Conservation (phyloP, 2,329 filamentous ascomycete species). For the Microdochium bolleyi region DNA sequence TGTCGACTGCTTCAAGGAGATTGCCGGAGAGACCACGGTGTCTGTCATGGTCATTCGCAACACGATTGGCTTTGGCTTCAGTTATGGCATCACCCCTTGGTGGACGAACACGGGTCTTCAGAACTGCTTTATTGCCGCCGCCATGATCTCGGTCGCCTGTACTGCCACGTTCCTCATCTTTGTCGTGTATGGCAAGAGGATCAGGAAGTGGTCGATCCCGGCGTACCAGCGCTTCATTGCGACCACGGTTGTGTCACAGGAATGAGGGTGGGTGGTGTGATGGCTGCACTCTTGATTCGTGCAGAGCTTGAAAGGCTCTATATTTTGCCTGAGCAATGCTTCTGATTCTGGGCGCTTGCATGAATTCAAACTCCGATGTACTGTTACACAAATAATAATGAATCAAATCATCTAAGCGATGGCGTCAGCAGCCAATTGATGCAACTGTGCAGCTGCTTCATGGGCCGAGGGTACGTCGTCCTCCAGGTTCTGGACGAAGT, state of each 20-base stretch:
- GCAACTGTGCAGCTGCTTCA: background rate
- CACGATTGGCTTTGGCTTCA: slow-evolving; percentile 16
- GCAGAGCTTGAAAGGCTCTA: too few species aligned
- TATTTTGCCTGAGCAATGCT: too few species aligned
- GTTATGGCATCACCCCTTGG: slow-evolving; percentile 26
- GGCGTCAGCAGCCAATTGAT: background rate
- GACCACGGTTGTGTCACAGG: slow-evolving; percentile 1
- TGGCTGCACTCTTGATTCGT: too few species aligned
- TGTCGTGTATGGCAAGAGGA: slow-evolving; percentile 18
- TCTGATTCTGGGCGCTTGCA: too few species aligned
- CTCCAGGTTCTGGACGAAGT: background rate
- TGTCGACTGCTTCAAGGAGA: slow-evolving; percentile 29
- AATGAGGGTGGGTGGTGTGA: too few species aligned
- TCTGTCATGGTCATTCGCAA: slow-evolving; percentile 17
- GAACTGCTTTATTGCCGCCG: slow-evolving; percentile 22
- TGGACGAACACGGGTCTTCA: slow-evolving; percentile 19
- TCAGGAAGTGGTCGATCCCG: slow-evolving; percentile 7
- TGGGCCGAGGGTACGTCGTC: background rate
- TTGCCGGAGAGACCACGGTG: slow-evolving; percentile 11
- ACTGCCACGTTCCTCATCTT: slow-evolving; percentile 18
- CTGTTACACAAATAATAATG: too few species aligned
- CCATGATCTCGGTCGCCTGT: slow-evolving; percentile 18
- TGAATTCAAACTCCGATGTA: too few species aligned
- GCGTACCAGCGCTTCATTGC: slow-evolving; percentile 3
- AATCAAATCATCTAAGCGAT: too few species aligned